A percentile compares a stretch with the other conserved stretches of the same genome.
Evolutionary conservation across 345 rosid species (phyloP).

Genomic region (Syzygium jambos): DNA sequence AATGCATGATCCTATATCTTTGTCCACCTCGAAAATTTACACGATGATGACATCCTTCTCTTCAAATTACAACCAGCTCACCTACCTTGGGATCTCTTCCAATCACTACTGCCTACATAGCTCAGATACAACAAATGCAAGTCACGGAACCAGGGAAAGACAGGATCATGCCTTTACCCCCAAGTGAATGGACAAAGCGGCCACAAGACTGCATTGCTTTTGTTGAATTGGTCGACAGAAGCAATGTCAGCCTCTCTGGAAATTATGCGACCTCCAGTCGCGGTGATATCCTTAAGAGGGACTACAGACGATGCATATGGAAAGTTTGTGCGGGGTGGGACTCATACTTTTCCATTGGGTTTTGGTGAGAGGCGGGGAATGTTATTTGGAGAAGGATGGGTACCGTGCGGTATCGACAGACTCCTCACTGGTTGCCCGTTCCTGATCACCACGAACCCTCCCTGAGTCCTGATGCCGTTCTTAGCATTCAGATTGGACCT

Average conservation of each 20-base stretch:
- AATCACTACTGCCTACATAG: neutral
- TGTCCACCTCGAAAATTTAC: neutral
- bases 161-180: neutral
- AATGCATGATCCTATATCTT: neutral
- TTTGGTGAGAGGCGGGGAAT: constrained; percentile 32
- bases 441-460: constrained; percentile 24
- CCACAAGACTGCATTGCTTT: neutral
- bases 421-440: constrained; percentile 32
- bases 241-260: neutral
- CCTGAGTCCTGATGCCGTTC: constrained; percentile 23
- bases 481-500: constrained; percentile 13
- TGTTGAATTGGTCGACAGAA: neutral
- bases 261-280: neutral
- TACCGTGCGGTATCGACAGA: constrained; percentile 22
- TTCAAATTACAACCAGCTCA: neutral
- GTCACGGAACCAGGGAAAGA: neutral
- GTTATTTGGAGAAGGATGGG: constrained; percentile 37
- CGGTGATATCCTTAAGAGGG: neutral
- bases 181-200: neutral
- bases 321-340: neutral
- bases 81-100: neutral
- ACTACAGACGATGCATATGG: neutral
- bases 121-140: neutral
- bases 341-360: constrained; percentile 15
- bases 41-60: neutral